Conservation (phyloP, 805 yeast genomes). For the Schwanniomyces vanrijiae region DNA sequence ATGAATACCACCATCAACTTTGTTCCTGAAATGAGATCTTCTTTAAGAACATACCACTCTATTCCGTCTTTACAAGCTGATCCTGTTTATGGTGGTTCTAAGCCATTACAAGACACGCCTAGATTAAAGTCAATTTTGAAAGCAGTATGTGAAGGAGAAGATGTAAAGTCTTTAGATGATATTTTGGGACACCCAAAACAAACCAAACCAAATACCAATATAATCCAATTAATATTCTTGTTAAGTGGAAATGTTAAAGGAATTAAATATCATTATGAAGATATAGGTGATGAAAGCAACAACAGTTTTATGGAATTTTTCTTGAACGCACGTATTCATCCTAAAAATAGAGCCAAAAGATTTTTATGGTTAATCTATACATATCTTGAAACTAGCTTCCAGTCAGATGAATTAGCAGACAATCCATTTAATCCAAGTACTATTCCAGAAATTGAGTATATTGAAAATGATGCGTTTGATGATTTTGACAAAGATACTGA, state of each 20-base stretch:
- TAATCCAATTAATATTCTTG: conserved; percentile 70
- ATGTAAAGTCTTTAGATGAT: conserved; percentile 49
- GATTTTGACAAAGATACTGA: conserved; percentile 48
- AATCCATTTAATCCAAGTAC: conserved; percentile 58
- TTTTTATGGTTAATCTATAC: conserved; percentile 83
- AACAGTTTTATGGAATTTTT: conserved; percentile 66
- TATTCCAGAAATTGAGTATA: conserved; percentile 37
- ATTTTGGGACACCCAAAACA: conserved; percentile 34
- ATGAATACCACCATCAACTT: conserved; percentile 94
- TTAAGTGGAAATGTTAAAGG: conserved; percentile 64
- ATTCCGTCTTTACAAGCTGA: conserved; percentile 85
- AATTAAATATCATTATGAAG: conserved; percentile 38
- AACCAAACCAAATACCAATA: conserved; percentile 54
- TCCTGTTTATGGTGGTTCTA: conserved; percentile 48
- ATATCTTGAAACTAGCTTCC: conserved; percentile 71
- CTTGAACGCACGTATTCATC: conserved; percentile 58
- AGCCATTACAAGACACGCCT: conserved; percentile 93
- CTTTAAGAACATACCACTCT: conserved; percentile 88
- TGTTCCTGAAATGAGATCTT: conserved; percentile 93
- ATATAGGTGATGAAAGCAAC: conserved; percentile 14
- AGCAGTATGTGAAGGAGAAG: conserved; percentile 74
- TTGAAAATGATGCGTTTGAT: conserved; percentile 24
- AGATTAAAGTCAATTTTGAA: conserved; percentile 85
- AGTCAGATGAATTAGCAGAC: conserved; percentile 44
- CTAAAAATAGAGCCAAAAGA: conserved; percentile 65